Conservation (phyloP, 768 basidiomycete species). For the Mycena kentingensis region DNA sequence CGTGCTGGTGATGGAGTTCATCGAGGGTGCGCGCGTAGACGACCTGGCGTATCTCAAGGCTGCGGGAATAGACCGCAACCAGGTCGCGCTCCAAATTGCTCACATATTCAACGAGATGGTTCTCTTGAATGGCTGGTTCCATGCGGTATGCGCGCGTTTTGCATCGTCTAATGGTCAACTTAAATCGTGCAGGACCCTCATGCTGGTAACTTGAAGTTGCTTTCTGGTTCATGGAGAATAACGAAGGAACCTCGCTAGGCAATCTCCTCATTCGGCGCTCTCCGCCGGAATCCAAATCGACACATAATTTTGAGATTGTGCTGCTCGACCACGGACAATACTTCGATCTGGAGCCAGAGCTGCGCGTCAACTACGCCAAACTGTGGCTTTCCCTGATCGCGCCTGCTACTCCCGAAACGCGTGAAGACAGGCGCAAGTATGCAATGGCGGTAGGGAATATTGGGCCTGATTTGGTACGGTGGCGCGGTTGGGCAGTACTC, state of each 20-base stretch:
- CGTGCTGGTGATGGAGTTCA: constrained; percentile 94
- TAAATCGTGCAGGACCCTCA: constrained; percentile 71
- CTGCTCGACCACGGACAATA: constrained; percentile 93
- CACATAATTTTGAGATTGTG: constrained; percentile 95
- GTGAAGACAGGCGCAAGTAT: constrained; percentile 76
- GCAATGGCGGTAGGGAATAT: constrained; percentile 92
- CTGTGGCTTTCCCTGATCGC: constrained; percentile 91
- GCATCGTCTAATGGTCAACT: no score
- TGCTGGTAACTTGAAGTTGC: constrained; percentile 50
- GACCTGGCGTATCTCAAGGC: constrained; percentile 81
- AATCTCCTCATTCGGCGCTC: constrained; percentile 90
- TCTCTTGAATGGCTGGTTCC: constrained; percentile 90
- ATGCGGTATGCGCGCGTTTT: constrained; percentile 56
- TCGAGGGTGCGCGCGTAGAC: constrained; percentile 86
- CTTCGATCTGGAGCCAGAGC: constrained; percentile 80
- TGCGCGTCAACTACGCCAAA: constrained; percentile 83
- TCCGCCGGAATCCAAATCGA: constrained; percentile 61
- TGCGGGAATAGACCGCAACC: constrained; percentile 88
- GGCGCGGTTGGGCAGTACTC: no score
- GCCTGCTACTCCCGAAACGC: constrained; percentile 62
- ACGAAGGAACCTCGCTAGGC: constrained; percentile 42
- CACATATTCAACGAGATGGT: constrained; percentile 95
- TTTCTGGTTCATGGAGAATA: background rate
- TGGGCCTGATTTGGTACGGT: constrained; percentile 77
- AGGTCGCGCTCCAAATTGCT: constrained; percentile 87